Evolutionary conservation across 441 rosid species (phyloP).

Genomic region (Brassica balearica): DNA sequence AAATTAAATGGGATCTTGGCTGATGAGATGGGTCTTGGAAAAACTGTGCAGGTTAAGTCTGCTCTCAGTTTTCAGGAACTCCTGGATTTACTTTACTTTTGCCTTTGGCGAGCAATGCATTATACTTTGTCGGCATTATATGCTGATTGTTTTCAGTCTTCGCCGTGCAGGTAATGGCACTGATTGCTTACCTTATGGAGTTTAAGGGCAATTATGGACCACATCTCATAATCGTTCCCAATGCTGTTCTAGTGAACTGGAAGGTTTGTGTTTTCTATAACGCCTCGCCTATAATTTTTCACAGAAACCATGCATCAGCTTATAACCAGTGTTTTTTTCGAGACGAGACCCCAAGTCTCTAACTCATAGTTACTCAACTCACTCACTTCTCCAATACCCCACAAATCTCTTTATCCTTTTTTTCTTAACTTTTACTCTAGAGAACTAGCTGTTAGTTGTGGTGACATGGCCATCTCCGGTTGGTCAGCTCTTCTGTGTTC

Average conservation of each 20-base stretch:
- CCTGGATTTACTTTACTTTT: slow-evolving; percentile 20
- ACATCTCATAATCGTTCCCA: slow-evolving; percentile 99
- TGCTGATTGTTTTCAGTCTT: slow-evolving; percentile 23
- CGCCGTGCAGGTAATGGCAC: slow-evolving; percentile 87
- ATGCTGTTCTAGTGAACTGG: slow-evolving; percentile 99
- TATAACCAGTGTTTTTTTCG: slow-evolving; percentile 6
- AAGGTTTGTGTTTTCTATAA: slow-evolving; percentile 69
- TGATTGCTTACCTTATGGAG: slow-evolving; percentile 99
- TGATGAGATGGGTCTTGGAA: slow-evolving; percentile 99
- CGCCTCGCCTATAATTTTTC: not conserved
- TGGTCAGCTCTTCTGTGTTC: slow-evolving; percentile 29
- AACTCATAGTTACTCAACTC: slow-evolving; percentile 18
- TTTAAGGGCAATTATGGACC: slow-evolving; percentile 99
- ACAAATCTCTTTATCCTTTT: slow-evolving; percentile 17
- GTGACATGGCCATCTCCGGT: slow-evolving; percentile 34
- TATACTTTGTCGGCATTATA: slow-evolving; percentile 9
- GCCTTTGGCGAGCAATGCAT: slow-evolving; percentile 25
- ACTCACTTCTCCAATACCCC: not conserved
- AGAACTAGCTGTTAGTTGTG: slow-evolving; percentile 33
- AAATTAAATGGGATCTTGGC: slow-evolving; percentile 99
- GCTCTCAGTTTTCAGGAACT: slow-evolving; percentile 29
- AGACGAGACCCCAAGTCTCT: slow-evolving; percentile 17
- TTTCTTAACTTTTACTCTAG: slow-evolving; percentile 18
- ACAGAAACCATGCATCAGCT: slow-evolving; percentile 21
- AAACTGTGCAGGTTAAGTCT: slow-evolving; percentile 93